A percentile compares a stretch with the other conserved stretches of the same genome.
phyloP scores from a whole-genome alignment of 2,329 filamentous ascomycete genomes.

The Chaetomiaceae sp. region DNA sequence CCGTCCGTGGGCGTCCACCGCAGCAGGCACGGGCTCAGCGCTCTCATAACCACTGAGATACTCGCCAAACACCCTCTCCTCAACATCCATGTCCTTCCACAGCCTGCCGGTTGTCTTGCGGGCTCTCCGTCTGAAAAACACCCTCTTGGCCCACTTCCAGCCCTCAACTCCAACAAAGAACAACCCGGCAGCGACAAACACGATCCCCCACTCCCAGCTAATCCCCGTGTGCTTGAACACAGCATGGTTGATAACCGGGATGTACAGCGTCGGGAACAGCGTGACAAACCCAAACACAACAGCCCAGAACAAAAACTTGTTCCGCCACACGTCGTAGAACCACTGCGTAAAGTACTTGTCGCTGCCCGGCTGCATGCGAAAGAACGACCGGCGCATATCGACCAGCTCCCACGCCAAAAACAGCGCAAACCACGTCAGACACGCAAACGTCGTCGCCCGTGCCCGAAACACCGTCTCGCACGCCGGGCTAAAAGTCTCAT shows the following conservation, averaged over 20 bases:
- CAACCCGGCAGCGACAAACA: conserved; percentile 56
- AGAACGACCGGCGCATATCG: conserved; percentile 64
- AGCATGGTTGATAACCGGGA: conserved; percentile 59
- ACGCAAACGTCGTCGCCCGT: conserved; percentile 66
- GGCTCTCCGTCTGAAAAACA: conserved; percentile 17
- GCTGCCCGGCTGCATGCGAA: conserved; percentile 57
- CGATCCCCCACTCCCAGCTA: conserved; percentile 68
- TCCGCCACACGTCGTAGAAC: conserved; percentile 59
- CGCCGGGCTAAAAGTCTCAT: conserved; percentile 43
- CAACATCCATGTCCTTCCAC: conserved; percentile 27
- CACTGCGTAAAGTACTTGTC: conserved; percentile 45
- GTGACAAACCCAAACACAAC: conserved; percentile 54
- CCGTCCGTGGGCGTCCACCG: conserved; percentile 4
- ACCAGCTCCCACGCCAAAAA: conserved; percentile 71
- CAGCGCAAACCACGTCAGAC: conserved; percentile 62
- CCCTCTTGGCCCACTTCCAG: conserved; percentile 63
- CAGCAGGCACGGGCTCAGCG: not conserved
- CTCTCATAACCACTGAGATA: conserved; percentile 18
- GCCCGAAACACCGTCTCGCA: conserved; percentile 60
- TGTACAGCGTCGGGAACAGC: conserved; percentile 62
- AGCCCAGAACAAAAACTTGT: conserved; percentile 63
- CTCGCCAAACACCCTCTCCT: conserved; percentile 26
- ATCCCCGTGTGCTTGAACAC: conserved; percentile 69
- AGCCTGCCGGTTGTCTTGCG: conserved; percentile 12
- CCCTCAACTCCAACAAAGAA: conserved; percentile 54